Evolutionary conservation across 2,329 filamentous ascomycete genomes (phyloP), one percentile per base, ranked within the genome.

Genomic region (Penicillium sp.): DNA sequence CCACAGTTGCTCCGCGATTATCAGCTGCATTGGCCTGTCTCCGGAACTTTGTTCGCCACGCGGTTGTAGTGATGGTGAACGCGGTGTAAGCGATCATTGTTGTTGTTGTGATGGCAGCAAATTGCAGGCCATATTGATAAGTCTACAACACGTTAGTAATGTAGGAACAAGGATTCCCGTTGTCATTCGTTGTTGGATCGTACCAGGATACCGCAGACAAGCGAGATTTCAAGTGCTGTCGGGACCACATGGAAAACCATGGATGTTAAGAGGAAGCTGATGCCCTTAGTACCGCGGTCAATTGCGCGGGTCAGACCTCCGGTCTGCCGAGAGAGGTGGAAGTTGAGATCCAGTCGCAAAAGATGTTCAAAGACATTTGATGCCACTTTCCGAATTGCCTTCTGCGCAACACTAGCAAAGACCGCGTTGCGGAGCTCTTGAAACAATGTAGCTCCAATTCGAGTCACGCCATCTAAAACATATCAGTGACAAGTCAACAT

Each of bases 231-330:
- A 32, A 99, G 77, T 0, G 91, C 90, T 0, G 93, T 99, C 0
- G 94, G 94, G 16, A 97, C 83, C 54, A 99, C 88, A 72, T 99
- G 94, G 67, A 99, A 97, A 31, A 99, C 91, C 93, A 99, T 99
- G 65, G 92, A 97, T 0, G 91, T 96, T 60, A 99, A 80, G 62
- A 99, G 74, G 73, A 97, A 99, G 79, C 91, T 97, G 72, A 99
- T 99, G 59, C 94, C 95, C 76, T 99, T 99, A 21, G 94, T 99
- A 68, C 94, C 94, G 59, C 95, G 86, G 70, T 99, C 95, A 59
- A 99, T 94, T 25, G 95, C 94, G 61, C 94, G 82, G 1, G 93
- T 97, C 60, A 99, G 76, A 1, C 94, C 94, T 59, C 94, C 94
- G 0, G 94, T 99, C 77, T 99, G 94, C 65, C 95, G 90, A 21